Base-by-base conservation (phyloP, 2,329 filamentous ascomycete species). In the Colletotrichum phormii region DNA sequence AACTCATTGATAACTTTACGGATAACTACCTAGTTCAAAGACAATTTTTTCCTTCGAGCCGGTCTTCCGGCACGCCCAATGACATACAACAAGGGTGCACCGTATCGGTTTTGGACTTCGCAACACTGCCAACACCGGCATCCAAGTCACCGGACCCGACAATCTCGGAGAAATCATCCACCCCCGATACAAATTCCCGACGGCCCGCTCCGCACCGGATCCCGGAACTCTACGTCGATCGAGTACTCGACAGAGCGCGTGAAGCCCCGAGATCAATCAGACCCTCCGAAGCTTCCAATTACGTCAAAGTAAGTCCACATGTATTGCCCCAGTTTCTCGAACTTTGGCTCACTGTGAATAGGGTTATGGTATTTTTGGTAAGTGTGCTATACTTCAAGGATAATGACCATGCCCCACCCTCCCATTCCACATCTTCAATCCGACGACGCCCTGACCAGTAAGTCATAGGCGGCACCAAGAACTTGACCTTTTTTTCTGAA, bases 401-500 rank as follows among this genome's bases (percentile, higher is more conserved):
- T n/a, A 24, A 55, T 8, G 12, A 7, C 53, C 18, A 29, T 29
- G 2, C 6, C 13, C 4, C 26, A 4, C 18, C 18, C 49, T 5
- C 8, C 12, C 24, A 24, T 6, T 18, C 18, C 31, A 15, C 26
- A 11, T 12, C 26, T 29, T 29, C 26, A 29, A n/a, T 9, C 18
- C 7, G 8, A 11, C 9, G 29, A 31, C 15, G 31, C 22, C n/a
- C 31, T 59, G 4, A 59, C n/a, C 13, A 42, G 7, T 15, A 35
- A 31, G 33, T 42, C 18, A 22, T 31, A 49, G 68, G 51, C 12
- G 51, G 64, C 74, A 57, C 75, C 4, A 61, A 76, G 64, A 79
- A 74, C 42, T 64, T 81, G 12, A 80, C 77, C 5, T 78, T 79
- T 59, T 79, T 79, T 51, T 79, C 77, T 4, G 78, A 83, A 70